These are phyloP conservation scores for Neurospora sp. DNA, from an alignment of 495 filamentous ascomycete species.

Conservation along the genomic window DNA sequence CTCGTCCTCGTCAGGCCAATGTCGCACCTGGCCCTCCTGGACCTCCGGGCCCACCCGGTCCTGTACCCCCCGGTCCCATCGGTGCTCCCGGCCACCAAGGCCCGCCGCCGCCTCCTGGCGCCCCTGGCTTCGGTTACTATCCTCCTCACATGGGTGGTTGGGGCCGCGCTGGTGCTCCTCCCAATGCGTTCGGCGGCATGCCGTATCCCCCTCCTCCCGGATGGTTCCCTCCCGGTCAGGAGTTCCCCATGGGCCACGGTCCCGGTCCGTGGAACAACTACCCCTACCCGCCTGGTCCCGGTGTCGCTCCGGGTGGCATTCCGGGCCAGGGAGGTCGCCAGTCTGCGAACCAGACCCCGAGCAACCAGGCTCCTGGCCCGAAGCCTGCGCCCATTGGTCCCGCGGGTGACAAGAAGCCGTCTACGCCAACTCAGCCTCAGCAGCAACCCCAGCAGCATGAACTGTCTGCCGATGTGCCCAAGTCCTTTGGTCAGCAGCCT, in stretches of 20 bases:
- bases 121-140: slow-evolving; percentile 26
- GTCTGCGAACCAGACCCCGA: slow-evolving; percentile 27
- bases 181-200: slow-evolving; percentile 34
- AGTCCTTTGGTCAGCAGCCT: slow-evolving; percentile 27
- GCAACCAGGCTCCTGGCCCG: slow-evolving; percentile 25
- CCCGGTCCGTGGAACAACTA: slow-evolving; percentile 48
- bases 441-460: slow-evolving; percentile 14
- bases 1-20: slow-evolving; percentile 29
- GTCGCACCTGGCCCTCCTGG: slow-evolving; percentile 29
- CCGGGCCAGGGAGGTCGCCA: slow-evolving; percentile 19
- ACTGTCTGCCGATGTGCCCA: slow-evolving; percentile 26
- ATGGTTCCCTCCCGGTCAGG: slow-evolving; percentile 78
- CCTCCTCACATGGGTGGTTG: slow-evolving; percentile 46
- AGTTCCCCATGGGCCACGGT: slow-evolving; percentile 56
- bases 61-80: slow-evolving; percentile 17
- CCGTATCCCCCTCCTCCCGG: slow-evolving; percentile 53
- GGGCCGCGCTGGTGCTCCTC: slow-evolving; percentile 28
- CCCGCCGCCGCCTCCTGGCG: slow-evolving; percentile 12
- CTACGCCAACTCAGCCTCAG: slow-evolving; percentile 14
- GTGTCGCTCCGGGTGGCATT: slow-evolving; percentile 25
- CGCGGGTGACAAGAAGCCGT: slow-evolving; percentile 34
- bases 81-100: slow-evolving; percentile 22
- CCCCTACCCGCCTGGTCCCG: slow-evolving; percentile 38
- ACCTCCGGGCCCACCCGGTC: slow-evolving; percentile 7
- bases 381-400: slow-evolving; percentile 48